These are phyloP conservation scores for Fusarium sulawesiense DNA, from an alignment of 2,329 filamentous ascomycete species.

Conservation along the genomic window DNA sequence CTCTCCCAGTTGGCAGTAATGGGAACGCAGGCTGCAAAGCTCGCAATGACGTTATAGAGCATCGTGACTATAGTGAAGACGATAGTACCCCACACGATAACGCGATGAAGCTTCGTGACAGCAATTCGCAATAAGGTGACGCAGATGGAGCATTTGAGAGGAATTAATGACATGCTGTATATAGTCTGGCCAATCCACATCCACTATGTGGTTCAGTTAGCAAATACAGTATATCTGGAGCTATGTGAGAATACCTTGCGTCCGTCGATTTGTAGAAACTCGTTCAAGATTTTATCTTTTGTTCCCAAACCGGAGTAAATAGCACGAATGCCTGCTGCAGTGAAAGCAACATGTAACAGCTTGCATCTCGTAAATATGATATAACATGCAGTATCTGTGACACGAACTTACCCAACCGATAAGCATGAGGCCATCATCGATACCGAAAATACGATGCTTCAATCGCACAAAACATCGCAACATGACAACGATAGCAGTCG, in stretches of 20 bases:
- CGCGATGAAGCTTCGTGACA: slow-evolving; percentile 18
- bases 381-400: neutral
- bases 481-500: neutral
- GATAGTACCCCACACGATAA: slow-evolving; percentile 25
- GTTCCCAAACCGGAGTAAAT: slow-evolving; percentile 21
- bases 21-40: neutral
- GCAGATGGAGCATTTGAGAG: slow-evolving; percentile 34
- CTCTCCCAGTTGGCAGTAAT: neutral
- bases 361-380: no score
- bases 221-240: neutral
- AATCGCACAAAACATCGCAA: slow-evolving; percentile 14
- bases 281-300: slow-evolving; percentile 16
- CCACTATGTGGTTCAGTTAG: slow-evolving; percentile 5
- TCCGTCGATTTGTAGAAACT: slow-evolving; percentile 1
- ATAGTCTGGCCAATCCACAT: slow-evolving; percentile 20
- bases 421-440: slow-evolving; percentile 32
- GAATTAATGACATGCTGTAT: slow-evolving; percentile 21
- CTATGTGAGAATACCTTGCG: neutral
- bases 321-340: neutral
- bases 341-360: slow-evolving; percentile 24
- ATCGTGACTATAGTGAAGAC: slow-evolving; percentile 2
- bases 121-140: slow-evolving; percentile 31
- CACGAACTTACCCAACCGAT: slow-evolving; percentile 24
- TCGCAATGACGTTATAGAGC: neutral
- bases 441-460: slow-evolving; percentile 15